Evolutionary conservation across 768 basidiomycete genomes (phyloP), one percentile per base, ranked within the genome.

Genomic region (Infundibulicybe gibba): DNA sequence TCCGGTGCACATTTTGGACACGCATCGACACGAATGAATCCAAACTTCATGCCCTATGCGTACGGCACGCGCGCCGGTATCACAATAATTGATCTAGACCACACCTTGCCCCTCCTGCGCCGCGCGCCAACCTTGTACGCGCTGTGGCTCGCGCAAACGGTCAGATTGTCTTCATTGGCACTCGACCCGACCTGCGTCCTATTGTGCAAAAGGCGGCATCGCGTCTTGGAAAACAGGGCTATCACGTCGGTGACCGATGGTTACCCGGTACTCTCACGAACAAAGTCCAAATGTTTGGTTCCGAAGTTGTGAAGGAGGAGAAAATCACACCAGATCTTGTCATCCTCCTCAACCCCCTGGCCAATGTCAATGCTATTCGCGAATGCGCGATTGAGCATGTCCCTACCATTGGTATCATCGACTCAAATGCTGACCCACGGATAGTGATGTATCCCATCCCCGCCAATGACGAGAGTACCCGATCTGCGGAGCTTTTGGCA

Each of bases 371-470:
- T 53, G 90, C 91, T 13, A 88, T 98, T 57, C 83, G 87, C 45
- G 97, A 99, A 70, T 94, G 92, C 57, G 91, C 92, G 13, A 74
- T 84, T 46, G 79, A 86, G 51, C 87, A 94, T 59, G 80, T 98
- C 47, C 97, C 97, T 0, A 98, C 97, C 1, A 83, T 98, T 49
- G 97, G 87, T 31, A 84, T 98, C 49, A 81, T 94, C 45, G 97
- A 99, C 66, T 91, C 94, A 16, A 93, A 99, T 61, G 88, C 83
- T 37, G 97, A 99, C 68, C 97, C 97, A 5, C 83, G 97, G 19
- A 76, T 93, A 33, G 94, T 99, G 51, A 97, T 97, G 79, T 98
- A 97, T 64, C 88, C 97, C 37, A 97, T 99, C 59, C 94, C 94
- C 0, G 94, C 91, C n/a, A 99, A 98, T 64, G 92, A 95, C 68